Conservation (phyloP, 164 flowering plant species). For the Vitis labrusca region DNA sequence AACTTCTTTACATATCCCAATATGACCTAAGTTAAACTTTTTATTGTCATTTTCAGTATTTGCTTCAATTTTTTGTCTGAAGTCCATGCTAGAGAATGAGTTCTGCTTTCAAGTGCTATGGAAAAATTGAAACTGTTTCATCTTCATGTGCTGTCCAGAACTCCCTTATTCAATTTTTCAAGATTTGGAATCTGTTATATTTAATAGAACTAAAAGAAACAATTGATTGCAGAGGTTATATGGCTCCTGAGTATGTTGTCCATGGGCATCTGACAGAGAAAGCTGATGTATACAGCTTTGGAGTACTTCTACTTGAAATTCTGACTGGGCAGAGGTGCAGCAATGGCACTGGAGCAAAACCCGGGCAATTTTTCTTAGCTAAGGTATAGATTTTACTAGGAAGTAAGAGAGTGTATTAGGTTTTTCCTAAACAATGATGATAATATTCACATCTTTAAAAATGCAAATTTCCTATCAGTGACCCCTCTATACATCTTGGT, state of each 20-base stretch:
- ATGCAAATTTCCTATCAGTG: no score
- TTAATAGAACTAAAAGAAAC: not conserved
- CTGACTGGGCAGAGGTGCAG: conserved; percentile 17
- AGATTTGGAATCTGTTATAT: not conserved
- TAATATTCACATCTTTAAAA: not conserved
- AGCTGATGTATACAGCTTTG: conserved; percentile 13
- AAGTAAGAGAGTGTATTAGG: not conserved
- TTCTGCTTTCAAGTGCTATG: not conserved
- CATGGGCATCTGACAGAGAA: conserved; percentile 8
- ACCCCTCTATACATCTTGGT: no score
- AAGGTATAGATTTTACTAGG: conserved; percentile 3
- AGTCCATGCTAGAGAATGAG: not conserved
- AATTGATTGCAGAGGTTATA: conserved; percentile 19
- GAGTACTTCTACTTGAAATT: conserved; percentile 15
- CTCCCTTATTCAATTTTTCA: not conserved
- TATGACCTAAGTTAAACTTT: not conserved
- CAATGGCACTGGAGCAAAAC: conserved; percentile 6
- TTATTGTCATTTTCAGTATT: not conserved
- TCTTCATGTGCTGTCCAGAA: not conserved
- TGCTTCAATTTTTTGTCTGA: not conserved
- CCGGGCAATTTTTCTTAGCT: conserved; percentile 6
- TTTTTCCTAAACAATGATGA: not conserved
- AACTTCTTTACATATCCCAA: no score
- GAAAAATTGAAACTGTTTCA: not conserved
- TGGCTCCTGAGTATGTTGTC: conserved; percentile 12